Evolutionary conservation across 768 basidiomycete species (phyloP).

Genomic region (Lactarius hengduanensis): DNA sequence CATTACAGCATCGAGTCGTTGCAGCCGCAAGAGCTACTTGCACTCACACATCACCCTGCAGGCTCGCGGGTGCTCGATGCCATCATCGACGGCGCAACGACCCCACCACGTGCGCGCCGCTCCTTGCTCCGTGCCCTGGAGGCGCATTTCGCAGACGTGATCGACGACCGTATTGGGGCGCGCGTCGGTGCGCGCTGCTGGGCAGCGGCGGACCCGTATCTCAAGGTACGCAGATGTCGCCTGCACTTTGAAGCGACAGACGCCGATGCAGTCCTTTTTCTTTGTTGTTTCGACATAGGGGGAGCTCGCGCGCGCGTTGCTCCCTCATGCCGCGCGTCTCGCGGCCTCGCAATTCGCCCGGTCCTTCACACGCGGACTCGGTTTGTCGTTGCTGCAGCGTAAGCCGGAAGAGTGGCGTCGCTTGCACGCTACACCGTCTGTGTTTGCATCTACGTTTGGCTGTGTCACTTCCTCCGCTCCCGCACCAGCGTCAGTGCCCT

Average conservation of each 20-base stretch:
- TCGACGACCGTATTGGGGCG: slow-evolving; percentile 89
- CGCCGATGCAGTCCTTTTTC: neutral
- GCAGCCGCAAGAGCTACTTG: slow-evolving; percentile 55
- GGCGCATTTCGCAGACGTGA: slow-evolving; percentile 75
- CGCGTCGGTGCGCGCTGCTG: slow-evolving; percentile 90
- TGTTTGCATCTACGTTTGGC: slow-evolving; percentile 30
- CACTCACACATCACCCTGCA: slow-evolving; percentile 62
- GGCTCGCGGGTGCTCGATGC: slow-evolving; percentile 78
- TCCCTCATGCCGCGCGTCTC: slow-evolving; percentile 68
- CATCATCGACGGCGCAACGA: slow-evolving; percentile 64
- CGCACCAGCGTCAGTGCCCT: neutral
- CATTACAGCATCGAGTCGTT: slow-evolving; percentile 55
- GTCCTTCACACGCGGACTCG: slow-evolving; percentile 78
- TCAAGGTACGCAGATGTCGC: slow-evolving; percentile 57
- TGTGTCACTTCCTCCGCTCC: neutral
- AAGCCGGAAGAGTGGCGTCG: slow-evolving; percentile 84
- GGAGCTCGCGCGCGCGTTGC: slow-evolving; percentile 83
- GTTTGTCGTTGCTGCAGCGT: slow-evolving; percentile 73
- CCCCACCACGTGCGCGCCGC: slow-evolving; percentile 63
- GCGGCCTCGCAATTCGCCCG: slow-evolving; percentile 82
- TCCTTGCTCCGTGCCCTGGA: slow-evolving; percentile 72
- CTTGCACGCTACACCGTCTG: slow-evolving; percentile 49
- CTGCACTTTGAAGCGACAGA: neutral
- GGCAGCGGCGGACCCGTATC: slow-evolving; percentile 87
- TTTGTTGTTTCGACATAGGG: slow-evolving; percentile 62